phyloP scores from a whole-genome alignment of 75 land plant species.

The Pinus taeda region DNA sequence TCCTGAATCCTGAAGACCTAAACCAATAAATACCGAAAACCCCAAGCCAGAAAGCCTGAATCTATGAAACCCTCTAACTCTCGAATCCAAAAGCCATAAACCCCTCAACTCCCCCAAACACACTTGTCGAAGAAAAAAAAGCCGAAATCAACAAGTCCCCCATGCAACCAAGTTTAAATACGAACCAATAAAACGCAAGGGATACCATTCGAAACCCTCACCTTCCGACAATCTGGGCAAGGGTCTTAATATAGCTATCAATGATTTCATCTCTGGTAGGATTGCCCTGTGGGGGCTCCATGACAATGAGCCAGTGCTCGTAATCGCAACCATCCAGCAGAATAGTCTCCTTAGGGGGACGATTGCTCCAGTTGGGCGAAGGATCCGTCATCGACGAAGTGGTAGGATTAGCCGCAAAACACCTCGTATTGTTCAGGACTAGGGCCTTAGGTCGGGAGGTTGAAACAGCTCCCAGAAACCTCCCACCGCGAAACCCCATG shows the following conservation, averaged over 20 bases:
- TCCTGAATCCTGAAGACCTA: neutral
- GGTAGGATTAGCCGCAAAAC: constrained; percentile 21
- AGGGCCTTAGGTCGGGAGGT: neutral
- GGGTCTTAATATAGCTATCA: constrained; percentile 35
- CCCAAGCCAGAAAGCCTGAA: neutral
- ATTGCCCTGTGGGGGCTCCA: constrained; percentile 32
- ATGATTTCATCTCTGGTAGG: constrained; percentile 34
- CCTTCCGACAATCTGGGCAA: constrained; percentile 37
- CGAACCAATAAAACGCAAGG: neutral
- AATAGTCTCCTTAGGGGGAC: constrained; percentile 58
- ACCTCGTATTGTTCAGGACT: neutral
- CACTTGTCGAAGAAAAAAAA: too few relatives aligned
- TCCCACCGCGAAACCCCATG: constrained; percentile 1
- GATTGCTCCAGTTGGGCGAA: constrained; percentile 60
- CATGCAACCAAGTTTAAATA: neutral
- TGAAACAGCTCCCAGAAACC: constrained; percentile 14
- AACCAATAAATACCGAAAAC: neutral
- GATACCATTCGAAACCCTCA: neutral
- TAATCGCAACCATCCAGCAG: constrained; percentile 46
- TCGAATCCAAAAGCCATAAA: neutral
- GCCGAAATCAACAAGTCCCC: neutral
- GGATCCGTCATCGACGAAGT: constrained; percentile 52
- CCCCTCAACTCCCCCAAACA: neutral
- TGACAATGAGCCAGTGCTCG: constrained; percentile 51
- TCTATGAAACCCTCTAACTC: neutral